These are phyloP conservation scores for Holtermannia corniformis DNA, from an alignment of 768 basidiomycete genomes.

Conservation along the genomic window DNA sequence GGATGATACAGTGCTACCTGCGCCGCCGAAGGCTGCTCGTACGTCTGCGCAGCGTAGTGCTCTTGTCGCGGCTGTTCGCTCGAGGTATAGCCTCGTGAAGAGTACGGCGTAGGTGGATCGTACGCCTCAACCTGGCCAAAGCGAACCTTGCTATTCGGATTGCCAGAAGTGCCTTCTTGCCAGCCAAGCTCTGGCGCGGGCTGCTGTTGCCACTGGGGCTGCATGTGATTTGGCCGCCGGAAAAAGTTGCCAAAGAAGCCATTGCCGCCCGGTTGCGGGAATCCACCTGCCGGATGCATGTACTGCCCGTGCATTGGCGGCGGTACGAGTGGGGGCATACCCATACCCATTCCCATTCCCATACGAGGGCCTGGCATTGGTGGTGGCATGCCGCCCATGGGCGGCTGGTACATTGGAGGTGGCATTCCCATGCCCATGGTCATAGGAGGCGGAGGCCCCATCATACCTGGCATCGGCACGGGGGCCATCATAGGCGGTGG, in stretches of 20 bases:
- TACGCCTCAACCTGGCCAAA: neutral
- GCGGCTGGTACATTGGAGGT: neutral
- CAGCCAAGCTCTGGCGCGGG: too few relatives aligned
- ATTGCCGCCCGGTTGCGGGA: neutral
- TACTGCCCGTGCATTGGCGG: neutral
- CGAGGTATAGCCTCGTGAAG: neutral
- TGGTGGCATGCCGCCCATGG: neutral
- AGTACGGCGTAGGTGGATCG: neutral
- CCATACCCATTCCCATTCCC: neutral
- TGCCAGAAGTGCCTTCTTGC: too few relatives aligned
- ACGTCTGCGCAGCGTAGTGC: neutral
- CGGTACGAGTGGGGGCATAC: neutral
- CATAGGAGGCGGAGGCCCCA: slow-evolving; percentile 4
- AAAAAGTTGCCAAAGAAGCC: neutral
- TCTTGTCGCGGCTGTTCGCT: neutral
- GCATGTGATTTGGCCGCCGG: neutral
- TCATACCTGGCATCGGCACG: slow-evolving; percentile 8
- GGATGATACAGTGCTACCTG: neutral
- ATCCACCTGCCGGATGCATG: neutral
- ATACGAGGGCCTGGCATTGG: neutral
- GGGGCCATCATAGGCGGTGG: slow-evolving; percentile 16
- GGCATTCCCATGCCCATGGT: neutral
- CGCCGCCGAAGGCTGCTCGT: neutral
- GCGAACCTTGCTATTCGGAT: neutral
- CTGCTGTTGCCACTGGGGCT: too few relatives aligned